phyloP scores from a whole-genome alignment of 345 rosid genomes.

The Eucalyptus leucophloia region DNA sequence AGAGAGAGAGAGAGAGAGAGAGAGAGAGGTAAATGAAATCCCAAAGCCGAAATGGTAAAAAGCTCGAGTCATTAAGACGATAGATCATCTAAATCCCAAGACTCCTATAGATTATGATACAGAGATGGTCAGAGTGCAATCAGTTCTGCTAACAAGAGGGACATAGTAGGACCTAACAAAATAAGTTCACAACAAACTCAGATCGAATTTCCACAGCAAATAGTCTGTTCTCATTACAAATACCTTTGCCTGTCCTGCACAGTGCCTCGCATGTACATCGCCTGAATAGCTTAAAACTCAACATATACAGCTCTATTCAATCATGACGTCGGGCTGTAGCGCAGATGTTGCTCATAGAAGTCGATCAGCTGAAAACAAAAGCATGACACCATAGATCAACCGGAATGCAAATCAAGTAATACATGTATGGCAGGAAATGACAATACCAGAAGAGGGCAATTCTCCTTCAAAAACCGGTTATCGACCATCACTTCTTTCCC shows the following conservation, averaged over 20 bases:
- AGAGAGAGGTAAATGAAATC: neutral
- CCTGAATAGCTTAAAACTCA: neutral
- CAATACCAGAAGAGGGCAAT: slow-evolving; percentile 79
- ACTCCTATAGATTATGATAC: neutral
- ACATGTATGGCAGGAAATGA: neutral
- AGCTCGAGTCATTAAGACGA: neutral
- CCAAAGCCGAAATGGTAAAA: neutral
- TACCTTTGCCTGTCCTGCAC: neutral
- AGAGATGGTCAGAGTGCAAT: neutral
- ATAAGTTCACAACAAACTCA: neutral
- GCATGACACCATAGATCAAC: neutral
- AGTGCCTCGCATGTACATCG: neutral
- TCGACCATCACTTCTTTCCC: slow-evolving; percentile 82
- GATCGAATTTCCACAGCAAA: neutral
- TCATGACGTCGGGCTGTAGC: slow-evolving; percentile 37
- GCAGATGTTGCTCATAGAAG: slow-evolving; percentile 91
- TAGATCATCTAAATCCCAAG: neutral
- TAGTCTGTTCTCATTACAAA: neutral
- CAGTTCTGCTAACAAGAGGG: neutral
- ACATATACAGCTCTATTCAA: neutral
- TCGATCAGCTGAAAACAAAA: slow-evolving; percentile 51
- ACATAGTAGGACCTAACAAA: neutral
- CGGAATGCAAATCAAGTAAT: neutral
- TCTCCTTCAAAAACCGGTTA: slow-evolving; percentile 75
- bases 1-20: neutral